phyloP scores from a whole-genome alignment of 1,284 basidiomycete genomes.

The Fomitopsis betulina region DNA sequence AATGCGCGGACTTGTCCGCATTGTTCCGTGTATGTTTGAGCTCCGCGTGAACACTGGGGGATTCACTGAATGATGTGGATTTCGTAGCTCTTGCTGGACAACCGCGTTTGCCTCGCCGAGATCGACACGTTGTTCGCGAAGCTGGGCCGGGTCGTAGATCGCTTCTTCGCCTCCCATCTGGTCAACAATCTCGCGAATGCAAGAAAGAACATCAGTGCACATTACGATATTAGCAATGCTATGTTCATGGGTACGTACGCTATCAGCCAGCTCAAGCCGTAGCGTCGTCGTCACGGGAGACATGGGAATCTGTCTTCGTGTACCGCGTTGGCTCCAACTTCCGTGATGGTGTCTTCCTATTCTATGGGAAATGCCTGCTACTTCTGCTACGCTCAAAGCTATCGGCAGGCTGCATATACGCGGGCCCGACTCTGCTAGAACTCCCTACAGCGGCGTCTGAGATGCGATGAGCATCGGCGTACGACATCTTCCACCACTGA shows the following conservation, averaged over 20 bases:
- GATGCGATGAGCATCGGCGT: no score
- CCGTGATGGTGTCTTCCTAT: no score
- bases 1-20: conserved; percentile 63
- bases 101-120: conserved; percentile 32
- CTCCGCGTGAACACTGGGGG: not conserved
- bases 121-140: conserved; percentile 16
- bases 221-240: conserved; percentile 30
- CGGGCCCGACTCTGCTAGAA: no score
- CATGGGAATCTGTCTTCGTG: no score
- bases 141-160: conserved; percentile 14
- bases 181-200: conserved; percentile 24
- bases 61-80: not conserved
- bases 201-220: conserved; percentile 27
- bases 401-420: no score
- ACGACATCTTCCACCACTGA: no score
- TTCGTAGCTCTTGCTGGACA: conserved; percentile 63
- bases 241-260: conserved; percentile 27
- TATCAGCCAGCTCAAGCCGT: no score
- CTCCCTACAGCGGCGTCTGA: no score
- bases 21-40: conserved; percentile 32
- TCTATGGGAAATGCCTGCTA: no score
- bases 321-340: no score
- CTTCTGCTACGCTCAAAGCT: no score
- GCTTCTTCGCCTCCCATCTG: conserved; percentile 14
- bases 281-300: no score